A percentile compares a stretch with the other conserved stretches of the same genome.
These are phyloP conservation scores for Cyclotella atomus DNA, from an alignment of 108 stramenopile genomes.

Conservation along the genomic window DNA sequence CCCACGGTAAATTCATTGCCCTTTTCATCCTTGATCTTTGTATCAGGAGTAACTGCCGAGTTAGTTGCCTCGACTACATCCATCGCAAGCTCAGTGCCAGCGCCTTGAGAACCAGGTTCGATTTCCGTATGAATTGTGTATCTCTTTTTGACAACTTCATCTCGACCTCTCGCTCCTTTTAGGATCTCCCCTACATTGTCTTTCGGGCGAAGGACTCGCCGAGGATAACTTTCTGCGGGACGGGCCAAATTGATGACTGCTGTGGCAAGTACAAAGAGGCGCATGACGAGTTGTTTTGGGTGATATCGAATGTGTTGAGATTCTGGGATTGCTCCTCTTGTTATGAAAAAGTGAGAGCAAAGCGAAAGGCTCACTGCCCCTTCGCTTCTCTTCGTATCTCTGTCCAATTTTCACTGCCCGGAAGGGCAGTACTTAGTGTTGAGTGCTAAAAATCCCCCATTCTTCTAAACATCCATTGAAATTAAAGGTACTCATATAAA, in stretches of 20 bases:
- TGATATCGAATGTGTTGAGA: too few relatives aligned
- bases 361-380: too few relatives aligned
- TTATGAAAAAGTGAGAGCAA: too few relatives aligned
- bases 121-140: constrained; percentile 15
- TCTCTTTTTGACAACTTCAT: background rate
- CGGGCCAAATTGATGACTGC: background rate
- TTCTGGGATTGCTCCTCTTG: too few relatives aligned
- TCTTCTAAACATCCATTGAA: too few relatives aligned
- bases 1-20: background rate
- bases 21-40: background rate
- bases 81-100: background rate
- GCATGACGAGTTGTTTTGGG: too few relatives aligned
- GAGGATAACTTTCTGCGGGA: background rate
- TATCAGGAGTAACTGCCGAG: background rate
- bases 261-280: background rate
- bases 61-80: constrained; percentile 4
- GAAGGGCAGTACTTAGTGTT: too few relatives aligned
- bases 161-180: background rate
- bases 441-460: too few relatives aligned
- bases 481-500: too few relatives aligned
- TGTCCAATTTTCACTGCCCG: too few relatives aligned
- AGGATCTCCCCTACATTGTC: constrained; percentile 1
- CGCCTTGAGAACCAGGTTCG: background rate
- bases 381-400: too few relatives aligned
- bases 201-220: constrained; percentile 6